These are phyloP conservation scores for Bacidia rubella DNA, from an alignment of 495 filamentous ascomycete genomes.

Conservation along the genomic window DNA sequence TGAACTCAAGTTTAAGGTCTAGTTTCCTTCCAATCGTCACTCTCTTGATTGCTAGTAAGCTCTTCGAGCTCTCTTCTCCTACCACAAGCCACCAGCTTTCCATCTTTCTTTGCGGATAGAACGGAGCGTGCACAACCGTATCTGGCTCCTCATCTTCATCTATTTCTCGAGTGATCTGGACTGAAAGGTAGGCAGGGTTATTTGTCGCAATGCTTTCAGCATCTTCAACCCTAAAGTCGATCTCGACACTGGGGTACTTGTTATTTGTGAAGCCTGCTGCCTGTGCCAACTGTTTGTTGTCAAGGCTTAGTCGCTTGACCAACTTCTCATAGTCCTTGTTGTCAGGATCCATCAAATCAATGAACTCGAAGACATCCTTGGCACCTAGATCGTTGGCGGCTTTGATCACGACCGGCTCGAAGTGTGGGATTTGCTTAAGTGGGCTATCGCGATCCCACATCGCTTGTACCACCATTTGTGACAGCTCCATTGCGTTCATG, in stretches of 20 bases:
- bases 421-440: constrained; percentile 95
- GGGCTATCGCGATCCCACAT: constrained; percentile 99
- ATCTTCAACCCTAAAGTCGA: constrained; percentile 79
- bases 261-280: constrained; percentile 94
- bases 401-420: constrained; percentile 70
- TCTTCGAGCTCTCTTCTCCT: constrained; percentile 74
- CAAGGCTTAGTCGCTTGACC: constrained; percentile 62
- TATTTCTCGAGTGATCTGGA: constrained; percentile 76
- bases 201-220: constrained; percentile 65
- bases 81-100: constrained; percentile 98
- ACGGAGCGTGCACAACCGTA: constrained; percentile 83
- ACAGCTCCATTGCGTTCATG: constrained; percentile 98
- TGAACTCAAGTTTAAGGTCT: constrained; percentile 73
- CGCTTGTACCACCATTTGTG: constrained; percentile 96
- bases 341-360: constrained; percentile 97
- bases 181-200: constrained; percentile 67
- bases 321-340: constrained; percentile 64
- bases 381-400: constrained; percentile 68
- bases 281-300: constrained; percentile 68
- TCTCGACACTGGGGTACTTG: constrained; percentile 86
- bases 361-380: constrained; percentile 92
- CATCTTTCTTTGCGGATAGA: constrained; percentile 85
- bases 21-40: constrained; percentile 71
- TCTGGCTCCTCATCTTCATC: constrained; percentile 65
- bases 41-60: constrained; percentile 80